Evolutionary conservation across 805 yeast species (phyloP).

Genomic region (Candida nanaspora): DNA sequence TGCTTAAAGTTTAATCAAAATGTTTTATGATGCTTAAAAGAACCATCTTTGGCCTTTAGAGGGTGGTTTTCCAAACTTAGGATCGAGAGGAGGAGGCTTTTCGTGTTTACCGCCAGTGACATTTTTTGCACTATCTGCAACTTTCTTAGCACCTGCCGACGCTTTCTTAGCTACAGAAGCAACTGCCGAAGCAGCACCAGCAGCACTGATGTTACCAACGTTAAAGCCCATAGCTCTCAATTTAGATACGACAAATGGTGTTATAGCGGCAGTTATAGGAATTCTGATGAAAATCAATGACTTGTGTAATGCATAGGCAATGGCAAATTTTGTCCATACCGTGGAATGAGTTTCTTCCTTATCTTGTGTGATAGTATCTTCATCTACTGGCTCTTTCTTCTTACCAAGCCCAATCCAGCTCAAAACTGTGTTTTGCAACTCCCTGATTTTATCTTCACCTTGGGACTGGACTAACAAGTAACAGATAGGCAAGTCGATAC

Average conservation of each 20-base stretch:
- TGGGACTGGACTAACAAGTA: slow-evolving; percentile 75
- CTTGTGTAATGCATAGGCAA: slow-evolving; percentile 93
- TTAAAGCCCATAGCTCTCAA: slow-evolving; percentile 76
- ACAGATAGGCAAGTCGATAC: slow-evolving; percentile 77
- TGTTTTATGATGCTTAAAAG: slow-evolving; percentile 29
- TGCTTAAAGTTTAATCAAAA: neutral
- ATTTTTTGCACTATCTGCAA: too few species aligned
- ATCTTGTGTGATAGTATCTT: slow-evolving; percentile 10
- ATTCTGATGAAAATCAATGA: slow-evolving; percentile 74
- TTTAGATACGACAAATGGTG: slow-evolving; percentile 66
- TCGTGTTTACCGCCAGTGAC: too few species aligned
- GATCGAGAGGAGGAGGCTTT: slow-evolving; percentile 36
- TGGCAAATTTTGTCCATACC: slow-evolving; percentile 73
- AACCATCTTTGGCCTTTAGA: slow-evolving; percentile 51
- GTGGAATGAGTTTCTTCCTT: slow-evolving; percentile 24
- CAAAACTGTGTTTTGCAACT: slow-evolving; percentile 55
- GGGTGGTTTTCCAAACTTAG: slow-evolving; percentile 49
- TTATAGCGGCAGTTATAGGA: slow-evolving; percentile 87
- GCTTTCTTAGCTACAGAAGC: neutral
- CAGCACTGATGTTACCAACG: slow-evolving; percentile 49
- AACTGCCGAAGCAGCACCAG: slow-evolving; percentile 17
- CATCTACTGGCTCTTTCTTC: slow-evolving; percentile 12
- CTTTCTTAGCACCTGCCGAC: slow-evolving; percentile 11
- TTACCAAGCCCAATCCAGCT: slow-evolving; percentile 54
- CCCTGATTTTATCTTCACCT: slow-evolving; percentile 76